Percentiles rank a stretch among this genome's conserved stretches.
Conservation (phyloP, 1,284 basidiomycete genomes). For the Peniophora sp. region DNA sequence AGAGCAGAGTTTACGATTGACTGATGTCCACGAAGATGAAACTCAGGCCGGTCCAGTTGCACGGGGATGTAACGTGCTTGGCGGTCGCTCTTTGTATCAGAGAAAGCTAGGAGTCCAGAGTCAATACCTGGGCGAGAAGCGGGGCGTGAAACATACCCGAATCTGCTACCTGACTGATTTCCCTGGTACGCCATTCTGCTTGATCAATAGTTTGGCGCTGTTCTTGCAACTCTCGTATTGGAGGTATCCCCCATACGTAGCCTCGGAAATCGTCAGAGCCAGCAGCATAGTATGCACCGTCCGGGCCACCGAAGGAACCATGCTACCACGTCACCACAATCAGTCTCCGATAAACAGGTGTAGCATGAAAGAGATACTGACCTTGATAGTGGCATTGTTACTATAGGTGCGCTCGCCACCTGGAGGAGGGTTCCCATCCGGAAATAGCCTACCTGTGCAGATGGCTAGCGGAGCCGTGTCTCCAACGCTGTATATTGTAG, state of each 20-base stretch:
- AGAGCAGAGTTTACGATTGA: conserved; percentile 69
- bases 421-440: conserved; percentile 41
- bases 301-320: conserved; percentile 62
- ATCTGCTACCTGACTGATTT: too few relatives aligned
- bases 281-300: conserved; percentile 54
- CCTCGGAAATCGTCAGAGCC: conserved; percentile 78
- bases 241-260: conserved; percentile 74
- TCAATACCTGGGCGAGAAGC: background rate
- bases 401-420: conserved; percentile 46
- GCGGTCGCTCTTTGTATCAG: background rate
- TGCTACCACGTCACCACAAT: too few relatives aligned
- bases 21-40: conserved; percentile 52
- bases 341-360: too few relatives aligned
- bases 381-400: conserved; percentile 76
- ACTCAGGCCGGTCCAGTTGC: conserved; percentile 48
- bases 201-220: conserved; percentile 46
- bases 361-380: conserved; percentile 17
- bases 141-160: background rate
- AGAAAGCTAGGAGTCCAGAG: background rate
- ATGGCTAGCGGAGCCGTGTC: conserved; percentile 63
- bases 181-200: background rate
- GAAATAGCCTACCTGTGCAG: conserved; percentile 47
- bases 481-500: conserved; percentile 59
- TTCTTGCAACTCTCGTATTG: conserved; percentile 31
- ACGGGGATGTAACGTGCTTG: conserved; percentile 34